Conservation (phyloP, 495 filamentous ascomycete genomes). For the Aspergillus homomorphus region DNA sequence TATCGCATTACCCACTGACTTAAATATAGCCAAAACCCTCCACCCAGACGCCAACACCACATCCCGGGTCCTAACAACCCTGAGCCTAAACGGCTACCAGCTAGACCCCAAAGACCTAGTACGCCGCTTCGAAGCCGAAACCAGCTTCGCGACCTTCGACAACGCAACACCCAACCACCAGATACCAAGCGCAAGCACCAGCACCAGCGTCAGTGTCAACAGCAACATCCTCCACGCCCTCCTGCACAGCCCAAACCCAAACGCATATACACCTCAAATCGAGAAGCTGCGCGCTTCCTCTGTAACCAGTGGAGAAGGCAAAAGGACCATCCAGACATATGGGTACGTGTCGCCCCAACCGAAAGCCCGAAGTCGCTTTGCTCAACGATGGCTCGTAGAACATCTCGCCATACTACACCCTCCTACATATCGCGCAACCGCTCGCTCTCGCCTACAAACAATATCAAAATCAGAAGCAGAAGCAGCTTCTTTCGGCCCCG, state of each 20-base stretch:
- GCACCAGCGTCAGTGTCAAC: slow-evolving; percentile 10
- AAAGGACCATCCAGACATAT: background rate
- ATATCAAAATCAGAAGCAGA: too few relatives aligned
- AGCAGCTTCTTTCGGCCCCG: background rate
- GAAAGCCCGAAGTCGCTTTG: too few relatives aligned
- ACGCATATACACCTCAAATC: background rate
- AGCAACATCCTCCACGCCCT: slow-evolving; percentile 5
- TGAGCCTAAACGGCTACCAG: slow-evolving; percentile 6
- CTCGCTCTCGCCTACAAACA: background rate
- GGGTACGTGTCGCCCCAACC: background rate
- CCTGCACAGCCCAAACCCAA: slow-evolving; percentile 6
- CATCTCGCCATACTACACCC: slow-evolving; percentile 7
- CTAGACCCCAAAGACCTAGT: background rate
- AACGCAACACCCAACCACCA: too few relatives aligned
- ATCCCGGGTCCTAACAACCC: slow-evolving; percentile 1
- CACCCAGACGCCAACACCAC: slow-evolving; percentile 8
- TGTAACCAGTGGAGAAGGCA: slow-evolving; percentile 1
- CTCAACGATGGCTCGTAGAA: slow-evolving; percentile 6
- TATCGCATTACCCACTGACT: background rate
- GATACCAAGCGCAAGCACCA: slow-evolving; percentile 7
- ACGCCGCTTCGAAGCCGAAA: background rate
- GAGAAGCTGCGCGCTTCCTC: slow-evolving; percentile 5
- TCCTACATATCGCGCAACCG: slow-evolving; percentile 9
- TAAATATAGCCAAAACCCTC: background rate
- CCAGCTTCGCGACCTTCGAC: slow-evolving; percentile 8